These are phyloP conservation scores for Dryadomyces sulphureus DNA, from an alignment of 2,329 filamentous ascomycete species.

Conservation along the genomic window DNA sequence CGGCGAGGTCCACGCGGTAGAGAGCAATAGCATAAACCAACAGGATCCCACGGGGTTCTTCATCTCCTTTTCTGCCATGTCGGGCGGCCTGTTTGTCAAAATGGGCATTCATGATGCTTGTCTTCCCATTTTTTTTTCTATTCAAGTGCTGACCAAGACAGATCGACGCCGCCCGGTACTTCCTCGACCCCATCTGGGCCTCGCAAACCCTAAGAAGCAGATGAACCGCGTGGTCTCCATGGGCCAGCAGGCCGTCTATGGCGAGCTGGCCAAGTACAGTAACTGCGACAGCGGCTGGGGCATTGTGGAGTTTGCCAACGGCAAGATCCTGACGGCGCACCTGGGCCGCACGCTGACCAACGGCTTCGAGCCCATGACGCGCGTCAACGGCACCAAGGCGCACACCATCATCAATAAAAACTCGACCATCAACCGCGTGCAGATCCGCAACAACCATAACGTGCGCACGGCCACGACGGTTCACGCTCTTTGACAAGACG, in stretches of 20 bases:
- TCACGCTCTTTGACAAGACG: slow-evolving; percentile 3
- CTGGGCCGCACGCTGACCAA: slow-evolving; percentile 20
- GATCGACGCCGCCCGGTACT: slow-evolving; percentile 6
- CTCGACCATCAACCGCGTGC: slow-evolving; percentile 6
- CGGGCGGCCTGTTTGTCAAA: not conserved
- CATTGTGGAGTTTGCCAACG: slow-evolving; percentile 21
- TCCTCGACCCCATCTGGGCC: slow-evolving; percentile 3
- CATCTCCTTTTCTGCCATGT: not conserved
- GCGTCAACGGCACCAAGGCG: slow-evolving; percentile 20
- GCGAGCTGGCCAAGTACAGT: slow-evolving; percentile 16
- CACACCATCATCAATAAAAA: slow-evolving; percentile 5
- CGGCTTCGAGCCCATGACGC: slow-evolving; percentile 20
- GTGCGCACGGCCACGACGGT: slow-evolving; percentile 6
- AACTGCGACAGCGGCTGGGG: slow-evolving; percentile 20
- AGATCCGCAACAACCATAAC: slow-evolving; percentile 5
- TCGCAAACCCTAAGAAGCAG: slow-evolving; percentile 17
- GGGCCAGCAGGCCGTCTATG: slow-evolving; percentile 17
- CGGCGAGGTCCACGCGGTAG: not conserved
- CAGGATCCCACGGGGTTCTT: not conserved
- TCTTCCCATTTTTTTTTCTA: not conserved
- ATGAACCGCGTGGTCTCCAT: slow-evolving; percentile 17
- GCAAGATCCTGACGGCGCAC: slow-evolving; percentile 19
- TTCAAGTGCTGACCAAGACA: not conserved
- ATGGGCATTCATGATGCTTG: not conserved
- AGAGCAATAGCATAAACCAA: not conserved